phyloP scores from a whole-genome alignment of 2,329 filamentous ascomycete genomes.

The Rhinocladiella mackenziei region DNA sequence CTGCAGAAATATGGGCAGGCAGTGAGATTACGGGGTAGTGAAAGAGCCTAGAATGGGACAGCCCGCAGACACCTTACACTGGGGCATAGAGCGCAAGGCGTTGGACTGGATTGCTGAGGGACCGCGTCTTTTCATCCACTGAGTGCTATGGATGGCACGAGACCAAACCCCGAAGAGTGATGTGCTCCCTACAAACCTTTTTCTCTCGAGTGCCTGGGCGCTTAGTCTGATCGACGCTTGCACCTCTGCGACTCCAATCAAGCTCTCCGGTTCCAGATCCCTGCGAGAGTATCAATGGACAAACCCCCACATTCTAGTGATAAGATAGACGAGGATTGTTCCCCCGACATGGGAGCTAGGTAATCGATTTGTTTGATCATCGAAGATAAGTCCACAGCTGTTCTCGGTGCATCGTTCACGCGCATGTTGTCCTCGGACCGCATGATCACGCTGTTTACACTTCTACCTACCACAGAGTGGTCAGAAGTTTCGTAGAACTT shows the following conservation, averaged over 20 bases:
- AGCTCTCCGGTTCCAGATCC: neutral
- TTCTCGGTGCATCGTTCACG: too few species aligned
- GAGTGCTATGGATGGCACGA: too few species aligned
- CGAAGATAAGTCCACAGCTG: too few species aligned
- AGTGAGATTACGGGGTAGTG: slow-evolving; percentile 87
- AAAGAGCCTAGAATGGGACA: slow-evolving; percentile 65
- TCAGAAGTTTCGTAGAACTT: too few species aligned
- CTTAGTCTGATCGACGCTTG: too few species aligned
- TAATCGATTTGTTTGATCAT: too few species aligned
- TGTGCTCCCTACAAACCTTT: neutral
- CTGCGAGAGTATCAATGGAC: neutral
- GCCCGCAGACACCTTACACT: neutral
- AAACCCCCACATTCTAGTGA: slow-evolving; percentile 14
- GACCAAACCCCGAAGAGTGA: too few species aligned
- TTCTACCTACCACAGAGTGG: too few species aligned
- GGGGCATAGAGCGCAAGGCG: slow-evolving; percentile 11
- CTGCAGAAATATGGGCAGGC: slow-evolving; percentile 98
- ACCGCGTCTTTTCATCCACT: too few species aligned
- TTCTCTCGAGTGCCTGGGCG: neutral
- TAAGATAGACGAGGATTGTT: slow-evolving; percentile 18
- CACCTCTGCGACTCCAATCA: too few species aligned
- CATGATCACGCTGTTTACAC: too few species aligned
- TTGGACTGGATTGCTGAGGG: slow-evolving; percentile 8
- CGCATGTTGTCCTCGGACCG: too few species aligned
- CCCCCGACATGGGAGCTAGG: neutral